Base-by-base conservation (phyloP, 257 asterid genomes). In the Paraleonurus japonicus region DNA sequence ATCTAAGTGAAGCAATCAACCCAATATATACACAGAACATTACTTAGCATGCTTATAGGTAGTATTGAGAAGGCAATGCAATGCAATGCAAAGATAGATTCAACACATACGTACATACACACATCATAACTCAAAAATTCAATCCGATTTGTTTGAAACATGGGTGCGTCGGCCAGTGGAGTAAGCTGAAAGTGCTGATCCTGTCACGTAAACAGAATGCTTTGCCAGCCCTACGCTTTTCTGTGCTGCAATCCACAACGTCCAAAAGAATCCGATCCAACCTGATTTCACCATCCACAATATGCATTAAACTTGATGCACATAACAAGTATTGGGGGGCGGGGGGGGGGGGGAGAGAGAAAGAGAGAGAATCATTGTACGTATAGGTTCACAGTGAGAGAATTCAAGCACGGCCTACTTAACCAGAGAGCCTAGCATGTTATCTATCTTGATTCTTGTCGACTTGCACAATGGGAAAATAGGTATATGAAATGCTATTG, bases 261-360 rank as follows among this genome's bases (percentile, higher is more conserved):
- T 71, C 79, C 80, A 88, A 60, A 90, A 87, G 87, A 92, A 92
- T 17, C 95, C 98, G 4, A 92, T 79, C 97, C 97, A 92, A 59
- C 96, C 98, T 92, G 91, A 59, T 68, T 55, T 70, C 13, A 26
- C 26, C 72, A 62, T 17, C 33, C 54, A 55, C 7, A 26, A 20
- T 72, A 19, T 61, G 41, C 16, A 5, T 61, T 24, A 11, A 19
- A 13, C 32, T 35, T 35, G 41, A 28, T n/a, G n/a, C n/a, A n/a
- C n/a, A n/a, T n/a, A n/a, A n/a, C n/a, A n/a, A n/a, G n/a, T n/a
- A n/a, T n/a, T n/a, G n/a, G n/a, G n/a, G n/a, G n/a, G n/a, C n/a
- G n/a, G n/a, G n/a, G n/a, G n/a, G n/a, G n/a, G n/a, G n/a, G n/a
- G n/a, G n/a, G n/a, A n/a, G n/a, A n/a, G n/a, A n/a, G n/a, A n/a